A percentile compares a stretch with the other conserved stretches of the same genome.
phyloP scores from a whole-genome alignment of 2,329 filamentous ascomycete genomes.

The Elsinoe australis region DNA sequence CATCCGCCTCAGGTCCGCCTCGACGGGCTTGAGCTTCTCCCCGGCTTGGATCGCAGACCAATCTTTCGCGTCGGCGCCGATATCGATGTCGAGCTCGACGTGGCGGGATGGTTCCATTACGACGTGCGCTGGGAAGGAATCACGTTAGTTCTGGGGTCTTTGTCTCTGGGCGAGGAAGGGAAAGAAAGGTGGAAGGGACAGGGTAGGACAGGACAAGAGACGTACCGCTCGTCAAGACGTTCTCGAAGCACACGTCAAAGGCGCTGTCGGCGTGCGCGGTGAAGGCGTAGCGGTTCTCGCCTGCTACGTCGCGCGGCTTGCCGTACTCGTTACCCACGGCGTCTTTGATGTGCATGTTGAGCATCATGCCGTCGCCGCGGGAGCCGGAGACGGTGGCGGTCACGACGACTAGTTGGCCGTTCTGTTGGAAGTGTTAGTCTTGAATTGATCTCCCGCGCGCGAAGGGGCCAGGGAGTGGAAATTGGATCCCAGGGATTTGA shows the following conservation, averaged over 20 bases:
- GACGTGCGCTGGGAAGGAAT: slow-evolving; percentile 26
- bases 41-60: slow-evolving; percentile 93
- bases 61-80: slow-evolving; percentile 94
- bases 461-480: background rate
- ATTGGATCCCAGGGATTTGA: background rate
- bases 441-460: too few species aligned
- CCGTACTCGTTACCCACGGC: slow-evolving; percentile 94
- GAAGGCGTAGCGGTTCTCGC: slow-evolving; percentile 88
- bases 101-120: slow-evolving; percentile 53
- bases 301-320: slow-evolving; percentile 79
- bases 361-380: slow-evolving; percentile 82
- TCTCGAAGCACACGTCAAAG: slow-evolving; percentile 96
- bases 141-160: background rate
- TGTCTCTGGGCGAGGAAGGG: background rate
- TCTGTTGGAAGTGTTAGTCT: slow-evolving; percentile 31
- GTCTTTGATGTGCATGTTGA: slow-evolving; percentile 96
- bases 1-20: slow-evolving; percentile 86
- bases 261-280: slow-evolving; percentile 85
- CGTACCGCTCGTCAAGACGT: slow-evolving; percentile 64
- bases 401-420: slow-evolving; percentile 89
- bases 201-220: too few species aligned
- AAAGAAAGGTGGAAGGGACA: background rate
- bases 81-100: slow-evolving; percentile 89
- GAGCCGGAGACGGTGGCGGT: slow-evolving; percentile 80
- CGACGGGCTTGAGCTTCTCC: slow-evolving; percentile 96